Evolutionary conservation across 163 green algal species (phyloP), one percentile per base, ranked within the genome.

Genomic region (Scenedesmus sp.): DNA sequence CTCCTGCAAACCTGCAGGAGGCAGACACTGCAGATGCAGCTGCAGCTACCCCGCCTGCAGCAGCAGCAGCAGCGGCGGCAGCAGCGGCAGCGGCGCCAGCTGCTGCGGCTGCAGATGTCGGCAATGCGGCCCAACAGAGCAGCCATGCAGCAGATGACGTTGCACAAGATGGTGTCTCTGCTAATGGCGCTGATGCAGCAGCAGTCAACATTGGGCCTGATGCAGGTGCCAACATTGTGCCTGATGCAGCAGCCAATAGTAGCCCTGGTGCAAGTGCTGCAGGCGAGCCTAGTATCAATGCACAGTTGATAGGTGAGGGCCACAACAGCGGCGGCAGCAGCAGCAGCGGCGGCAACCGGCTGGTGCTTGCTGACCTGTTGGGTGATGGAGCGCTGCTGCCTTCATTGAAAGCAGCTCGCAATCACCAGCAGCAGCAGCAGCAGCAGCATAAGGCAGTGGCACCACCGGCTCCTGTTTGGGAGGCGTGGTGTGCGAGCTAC

Each of bases 381-480:
- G 87, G 87, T 3, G 87, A 89, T 23, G 9, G 10, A 18, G 15
- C 81, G 4, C 23, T 89, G 13, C 84, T 89, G 16, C 0, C 7
- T 7, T 70, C 84, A 2, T 89, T 62, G 84, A 89, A 64, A 81
- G n/a, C 84, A 79, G 62, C 60, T 62, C 60, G 81, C n/a, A n/a
- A 76, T 2, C 82, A 74, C 20, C 83, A 88, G 57, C 83, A 88
- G 83, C 56, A 77, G 56, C 83, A 74, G 56, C 83, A 81, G 62
- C 84, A 66, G 60, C 84, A 74, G 15, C 62, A 62, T 18, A 89
- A 66, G 20, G 84, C 84, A 5, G 55, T 52, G 13, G 84, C 84
- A 5, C 84, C 84, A 8, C 84, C 84, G 64, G 84, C 84, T 46
- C 62, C 84, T 54, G 54, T 89, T 13, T 79, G 60, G 66, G 84